Evolutionary conservation across 768 basidiomycete genomes (phyloP), one percentile per base, ranked within the genome.

Genomic region (Glaciozyma antarctica): DNA sequence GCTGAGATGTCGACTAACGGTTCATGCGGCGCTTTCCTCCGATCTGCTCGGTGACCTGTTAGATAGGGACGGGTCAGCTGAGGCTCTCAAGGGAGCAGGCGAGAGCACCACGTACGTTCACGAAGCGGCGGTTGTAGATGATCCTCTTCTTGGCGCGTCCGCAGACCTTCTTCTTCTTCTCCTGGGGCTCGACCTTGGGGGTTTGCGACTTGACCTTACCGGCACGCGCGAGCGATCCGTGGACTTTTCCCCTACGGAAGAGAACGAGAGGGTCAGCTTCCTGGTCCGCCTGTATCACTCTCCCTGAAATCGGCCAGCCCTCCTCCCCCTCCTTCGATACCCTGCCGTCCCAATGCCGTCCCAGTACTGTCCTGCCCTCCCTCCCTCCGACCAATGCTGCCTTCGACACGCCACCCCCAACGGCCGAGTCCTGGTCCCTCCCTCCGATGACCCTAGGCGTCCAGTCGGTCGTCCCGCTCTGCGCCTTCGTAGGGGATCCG

Each of bases 101-200:
- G 43, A 48, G 38, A 51, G 38, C 41, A 19, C 24, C 32, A 32
- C 48, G 51, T 54, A 60, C 49, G 64, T 60, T 59, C 19, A 32
- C 41, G 63, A 81, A 85, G 73, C 79, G 85, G 76, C 90, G 86
- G 82, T 93, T 93, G 84, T 93, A 94, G 70, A 90, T 80, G 72
- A 89, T 58, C 71, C 90, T 83, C 84, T 97, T 97, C 87, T 94
- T 95, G 69, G 94, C 94, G 77, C 94, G 90, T 69, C 94, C 94
- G 44, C 58, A 58, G 19, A 58, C 58, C 58, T 58, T 85, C 86
- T 97, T 97, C 87, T 92, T 92, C 87, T 95, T 97, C 82, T 97
- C 94, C 82, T 94, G 90, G 79, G 87, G 85, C 76, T 95, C 94
- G 76, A 95, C 94, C 81, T 97, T 97, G 75, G 93, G 93, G 75